Conservation (phyloP, 192 early-diverging fungal species). For the Coemansia javaensis region DNA sequence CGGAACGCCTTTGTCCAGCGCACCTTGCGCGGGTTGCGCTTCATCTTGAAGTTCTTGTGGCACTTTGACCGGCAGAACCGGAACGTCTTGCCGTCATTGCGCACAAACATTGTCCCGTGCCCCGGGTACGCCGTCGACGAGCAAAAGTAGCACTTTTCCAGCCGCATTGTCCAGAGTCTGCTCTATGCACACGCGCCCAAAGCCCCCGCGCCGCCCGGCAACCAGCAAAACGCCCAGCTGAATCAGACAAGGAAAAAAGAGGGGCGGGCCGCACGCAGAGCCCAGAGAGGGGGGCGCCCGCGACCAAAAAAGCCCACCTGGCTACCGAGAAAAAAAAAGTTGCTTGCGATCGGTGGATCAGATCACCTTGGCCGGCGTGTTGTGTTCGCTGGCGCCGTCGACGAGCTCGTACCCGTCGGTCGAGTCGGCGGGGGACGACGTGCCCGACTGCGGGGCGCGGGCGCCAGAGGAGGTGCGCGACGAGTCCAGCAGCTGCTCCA, state of each 20-base stretch:
- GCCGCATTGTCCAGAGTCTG: constrained; percentile 60
- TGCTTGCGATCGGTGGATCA: too few relatives aligned
- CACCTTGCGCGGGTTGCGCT: constrained; percentile 98
- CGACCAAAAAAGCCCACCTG: too few relatives aligned
- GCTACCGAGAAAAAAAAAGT: too few relatives aligned
- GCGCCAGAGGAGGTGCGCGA: constrained; percentile 16
- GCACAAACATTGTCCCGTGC: constrained; percentile 97
- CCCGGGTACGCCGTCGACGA: constrained; percentile 95
- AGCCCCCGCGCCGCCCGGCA: too few relatives aligned
- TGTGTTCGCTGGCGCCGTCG: constrained; percentile 5
- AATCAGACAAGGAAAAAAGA: too few relatives aligned
- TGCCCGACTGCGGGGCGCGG: background rate
- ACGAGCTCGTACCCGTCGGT: constrained; percentile 25
- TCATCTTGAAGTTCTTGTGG: constrained; percentile 99
- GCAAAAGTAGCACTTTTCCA: constrained; percentile 99
- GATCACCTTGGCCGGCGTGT: too few relatives aligned
- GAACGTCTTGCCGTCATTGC: constrained; percentile 96
- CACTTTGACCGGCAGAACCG: constrained; percentile 98
- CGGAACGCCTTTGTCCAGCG: constrained; percentile 99
- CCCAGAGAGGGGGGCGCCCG: too few relatives aligned
- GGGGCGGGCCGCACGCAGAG: too few relatives aligned
- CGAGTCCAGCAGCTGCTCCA: constrained; percentile 27
- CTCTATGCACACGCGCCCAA: too few relatives aligned
- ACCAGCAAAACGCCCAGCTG: too few relatives aligned
- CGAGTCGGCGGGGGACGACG: constrained; percentile 1